Conservation (phyloP, 495 filamentous ascomycete species). For the Tuber brumale region DNA sequence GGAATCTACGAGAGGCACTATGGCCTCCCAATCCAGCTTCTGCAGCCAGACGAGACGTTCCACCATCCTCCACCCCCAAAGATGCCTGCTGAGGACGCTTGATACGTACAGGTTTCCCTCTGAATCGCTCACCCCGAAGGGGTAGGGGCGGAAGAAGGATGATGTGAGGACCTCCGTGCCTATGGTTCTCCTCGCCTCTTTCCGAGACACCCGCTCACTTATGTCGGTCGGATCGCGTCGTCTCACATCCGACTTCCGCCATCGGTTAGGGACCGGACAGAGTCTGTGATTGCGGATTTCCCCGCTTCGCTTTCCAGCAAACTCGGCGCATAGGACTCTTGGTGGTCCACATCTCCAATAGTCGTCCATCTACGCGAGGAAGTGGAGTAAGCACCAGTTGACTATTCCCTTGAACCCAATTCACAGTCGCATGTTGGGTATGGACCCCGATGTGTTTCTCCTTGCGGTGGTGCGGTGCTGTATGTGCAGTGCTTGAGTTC, state of each 20-base stretch:
- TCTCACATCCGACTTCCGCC: slow-evolving; percentile 65
- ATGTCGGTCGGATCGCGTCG: slow-evolving; percentile 58
- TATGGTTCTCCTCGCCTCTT: slow-evolving; percentile 39
- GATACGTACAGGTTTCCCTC: not conserved
- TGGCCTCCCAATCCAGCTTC: slow-evolving; percentile 58
- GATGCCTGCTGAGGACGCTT: not conserved
- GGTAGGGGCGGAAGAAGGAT: slow-evolving; percentile 33
- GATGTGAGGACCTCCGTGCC: slow-evolving; percentile 41
- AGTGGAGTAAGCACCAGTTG: slow-evolving; percentile 48
- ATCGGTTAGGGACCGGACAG: slow-evolving; percentile 23
- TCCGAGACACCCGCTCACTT: slow-evolving; percentile 61
- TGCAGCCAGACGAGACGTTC: slow-evolving; percentile 50
- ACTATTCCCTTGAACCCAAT: slow-evolving; percentile 63
- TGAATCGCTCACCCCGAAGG: slow-evolving; percentile 14
- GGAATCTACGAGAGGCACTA: slow-evolving; percentile 73
- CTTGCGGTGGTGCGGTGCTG: slow-evolving; percentile 66
- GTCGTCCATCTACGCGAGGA: slow-evolving; percentile 50
- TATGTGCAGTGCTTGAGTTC: slow-evolving; percentile 68
- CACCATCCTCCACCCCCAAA: not conserved
- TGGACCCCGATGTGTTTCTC: slow-evolving; percentile 80
- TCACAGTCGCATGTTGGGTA: slow-evolving; percentile 65
- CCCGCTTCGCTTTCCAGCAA: slow-evolving; percentile 61
- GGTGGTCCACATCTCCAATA: slow-evolving; percentile 68
- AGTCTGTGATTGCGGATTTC: slow-evolving; percentile 61
- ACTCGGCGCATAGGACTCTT: slow-evolving; percentile 61